These are phyloP conservation scores for Pseudogymnoascus sp. DNA, from an alignment of 2,329 filamentous ascomycete genomes.

Conservation along the genomic window DNA sequence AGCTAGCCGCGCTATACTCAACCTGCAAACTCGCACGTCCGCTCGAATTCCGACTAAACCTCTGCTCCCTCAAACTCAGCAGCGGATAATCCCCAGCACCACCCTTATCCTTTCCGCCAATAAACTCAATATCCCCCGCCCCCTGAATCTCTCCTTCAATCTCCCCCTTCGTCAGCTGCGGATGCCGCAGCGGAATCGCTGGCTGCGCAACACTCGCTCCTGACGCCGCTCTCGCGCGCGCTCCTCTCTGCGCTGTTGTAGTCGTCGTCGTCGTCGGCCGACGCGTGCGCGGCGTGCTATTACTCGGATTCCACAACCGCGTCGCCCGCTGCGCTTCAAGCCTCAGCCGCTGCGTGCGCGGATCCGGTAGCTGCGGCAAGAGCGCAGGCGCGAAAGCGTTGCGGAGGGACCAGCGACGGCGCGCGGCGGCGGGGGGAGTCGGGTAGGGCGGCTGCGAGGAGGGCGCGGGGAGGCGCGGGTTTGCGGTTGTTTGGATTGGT, in stretches of 20 bases:
- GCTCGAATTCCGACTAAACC: slow-evolving; percentile 40
- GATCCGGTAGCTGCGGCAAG: slow-evolving; percentile 18
- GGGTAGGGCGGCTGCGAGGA: slow-evolving; percentile 25
- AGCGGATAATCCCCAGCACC: slow-evolving; percentile 44
- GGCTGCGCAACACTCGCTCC: slow-evolving; percentile 9
- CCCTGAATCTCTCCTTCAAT: slow-evolving; percentile 18
- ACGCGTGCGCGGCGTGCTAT: slow-evolving; percentile 47
- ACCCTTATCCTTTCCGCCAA: slow-evolving; percentile 18
- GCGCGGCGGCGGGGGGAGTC: slow-evolving; percentile 15
- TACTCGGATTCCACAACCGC: slow-evolving; percentile 52
- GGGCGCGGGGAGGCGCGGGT: slow-evolving; percentile 23
- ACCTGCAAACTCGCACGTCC: slow-evolving; percentile 37
- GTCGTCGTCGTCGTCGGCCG: slow-evolving; percentile 35
- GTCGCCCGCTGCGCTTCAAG: slow-evolving; percentile 19
- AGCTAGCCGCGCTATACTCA: slow-evolving; percentile 34
- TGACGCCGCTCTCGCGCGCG: slow-evolving; percentile 24
- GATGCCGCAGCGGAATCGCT: slow-evolving; percentile 25
- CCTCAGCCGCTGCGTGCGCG: slow-evolving; percentile 22
- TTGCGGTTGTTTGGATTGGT: slow-evolving; percentile 14
- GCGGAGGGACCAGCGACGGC: slow-evolving; percentile 25
- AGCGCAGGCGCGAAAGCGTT: slow-evolving; percentile 23
- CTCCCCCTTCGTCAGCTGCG: slow-evolving; percentile 20
- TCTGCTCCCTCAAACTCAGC: slow-evolving; percentile 47
- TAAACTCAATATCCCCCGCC: background rate
- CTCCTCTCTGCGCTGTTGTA: slow-evolving; percentile 27